Conservation (phyloP, 2,329 filamentous ascomycete genomes). For the Orbilia quercus region DNA sequence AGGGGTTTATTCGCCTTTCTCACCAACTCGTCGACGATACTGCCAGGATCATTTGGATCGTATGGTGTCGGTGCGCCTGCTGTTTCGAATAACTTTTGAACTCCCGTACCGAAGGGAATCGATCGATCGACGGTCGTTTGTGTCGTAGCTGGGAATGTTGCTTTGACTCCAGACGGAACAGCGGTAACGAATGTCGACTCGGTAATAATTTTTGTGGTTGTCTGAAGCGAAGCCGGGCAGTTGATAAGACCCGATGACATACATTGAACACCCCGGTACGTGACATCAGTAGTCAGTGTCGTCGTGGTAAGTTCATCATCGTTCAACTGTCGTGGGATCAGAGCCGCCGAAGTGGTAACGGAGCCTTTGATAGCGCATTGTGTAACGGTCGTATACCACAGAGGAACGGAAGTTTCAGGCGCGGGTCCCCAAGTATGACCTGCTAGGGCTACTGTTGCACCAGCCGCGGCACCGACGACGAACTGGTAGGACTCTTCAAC, state of each 20-base stretch:
- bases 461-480: conserved; percentile 69
- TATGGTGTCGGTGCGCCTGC: conserved; percentile 66
- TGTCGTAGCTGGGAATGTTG: conserved; percentile 64
- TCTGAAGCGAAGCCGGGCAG: conserved; percentile 68
- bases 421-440: conserved; percentile 67
- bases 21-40: conserved; percentile 59
- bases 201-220: conserved; percentile 63
- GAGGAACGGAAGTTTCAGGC: conserved; percentile 65
- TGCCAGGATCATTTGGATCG: conserved; percentile 60
- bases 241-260: conserved; percentile 64
- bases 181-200: conserved; percentile 64
- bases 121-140: conserved; percentile 61
- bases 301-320: conserved; percentile 62
- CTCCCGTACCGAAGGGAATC: conserved; percentile 65
- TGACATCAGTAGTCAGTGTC: conserved; percentile 64
- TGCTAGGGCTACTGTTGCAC: conserved; percentile 66
- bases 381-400: conserved; percentile 69
- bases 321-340: conserved; percentile 21
- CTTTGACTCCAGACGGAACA: conserved; percentile 63
- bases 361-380: conserved; percentile 34
- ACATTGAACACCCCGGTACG: conserved; percentile 66
- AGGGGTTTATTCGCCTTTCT: conserved; percentile 64
- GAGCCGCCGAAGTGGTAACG: conserved; percentile 4
- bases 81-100: conserved; percentile 62
- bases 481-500: conserved; percentile 68